Conservation (phyloP, 192 early-diverging fungal genomes). For the Anaeromyces robustus region DNA sequence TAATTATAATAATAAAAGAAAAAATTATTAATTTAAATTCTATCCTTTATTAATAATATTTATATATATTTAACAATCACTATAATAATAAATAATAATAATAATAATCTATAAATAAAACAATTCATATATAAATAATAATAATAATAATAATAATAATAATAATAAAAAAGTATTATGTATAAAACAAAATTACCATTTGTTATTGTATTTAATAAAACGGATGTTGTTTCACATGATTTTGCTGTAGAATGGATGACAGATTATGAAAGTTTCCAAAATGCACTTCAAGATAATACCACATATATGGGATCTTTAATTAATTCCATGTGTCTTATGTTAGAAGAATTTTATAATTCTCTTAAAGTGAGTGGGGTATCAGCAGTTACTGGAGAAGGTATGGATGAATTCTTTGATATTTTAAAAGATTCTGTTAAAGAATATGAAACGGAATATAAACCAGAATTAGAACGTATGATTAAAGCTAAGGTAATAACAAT, state of each 20-base stretch:
- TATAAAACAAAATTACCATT: conserved; percentile 97
- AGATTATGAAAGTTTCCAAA: conserved; percentile 88
- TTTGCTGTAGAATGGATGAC: conserved; percentile 94
- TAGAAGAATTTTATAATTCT: conserved; percentile 91
- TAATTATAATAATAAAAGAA: too few relatives aligned
- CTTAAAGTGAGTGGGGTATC: conserved; percentile 51
- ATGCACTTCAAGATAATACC: conserved; percentile 62
- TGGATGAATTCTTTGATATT: conserved; percentile 71
- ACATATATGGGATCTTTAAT: conserved; percentile 85
- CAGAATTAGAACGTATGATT: conserved; percentile 59
- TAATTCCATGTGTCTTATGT: conserved; percentile 85
- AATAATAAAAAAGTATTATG: conserved; percentile 40
- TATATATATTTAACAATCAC: too few relatives aligned
- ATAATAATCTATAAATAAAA: too few relatives aligned
- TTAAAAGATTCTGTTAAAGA: conserved; percentile 67
- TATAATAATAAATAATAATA: too few relatives aligned
- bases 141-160: not conserved
- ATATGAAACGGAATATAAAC: conserved; percentile 80
- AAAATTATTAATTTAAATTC: too few relatives aligned
- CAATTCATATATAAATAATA: too few relatives aligned
- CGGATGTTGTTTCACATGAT: conserved; percentile 74
- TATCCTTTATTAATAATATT: too few relatives aligned
- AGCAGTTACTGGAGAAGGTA: conserved; percentile 82
- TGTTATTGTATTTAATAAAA: conserved; percentile 90
- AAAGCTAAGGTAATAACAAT: conserved; percentile 39